Evolutionary conservation across 116 monocot genomes (phyloP).

Genomic region (Zostera marina): DNA sequence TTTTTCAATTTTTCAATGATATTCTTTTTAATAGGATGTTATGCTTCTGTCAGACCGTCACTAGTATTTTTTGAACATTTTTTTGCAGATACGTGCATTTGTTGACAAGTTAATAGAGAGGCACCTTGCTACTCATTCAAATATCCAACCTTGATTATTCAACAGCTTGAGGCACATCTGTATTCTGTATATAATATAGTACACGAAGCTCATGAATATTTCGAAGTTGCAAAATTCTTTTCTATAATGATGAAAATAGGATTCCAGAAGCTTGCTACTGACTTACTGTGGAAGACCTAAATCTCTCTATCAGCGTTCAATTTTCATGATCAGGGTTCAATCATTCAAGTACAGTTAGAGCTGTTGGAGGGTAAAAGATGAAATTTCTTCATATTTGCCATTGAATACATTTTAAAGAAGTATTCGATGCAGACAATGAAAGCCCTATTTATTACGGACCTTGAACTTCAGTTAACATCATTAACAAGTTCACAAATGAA

Average conservation of each 20-base stretch:
- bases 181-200: no score
- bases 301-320: background rate
- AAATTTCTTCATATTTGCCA: no score
- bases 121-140: conserved; percentile 34
- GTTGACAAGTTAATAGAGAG: conserved; percentile 87
- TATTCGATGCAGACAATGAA: no score
- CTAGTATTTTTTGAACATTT: background rate
- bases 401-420: no score
- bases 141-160: conserved; percentile 23
- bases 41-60: background rate
- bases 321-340: background rate
- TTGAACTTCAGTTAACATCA: background rate
- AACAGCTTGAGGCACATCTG: background rate
- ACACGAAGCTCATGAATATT: background rate
- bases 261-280: background rate
- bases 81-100: conserved; percentile 70
- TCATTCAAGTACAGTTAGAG: background rate
- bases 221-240: background rate
- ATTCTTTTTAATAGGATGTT: background rate
- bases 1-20: background rate
- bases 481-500: background rate
- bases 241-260: background rate
- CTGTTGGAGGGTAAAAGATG: background rate
- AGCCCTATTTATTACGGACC: no score
- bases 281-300: background rate